Base-by-base conservation (phyloP, 495 filamentous ascomycete species). In the Aspergillus homomorphus region DNA sequence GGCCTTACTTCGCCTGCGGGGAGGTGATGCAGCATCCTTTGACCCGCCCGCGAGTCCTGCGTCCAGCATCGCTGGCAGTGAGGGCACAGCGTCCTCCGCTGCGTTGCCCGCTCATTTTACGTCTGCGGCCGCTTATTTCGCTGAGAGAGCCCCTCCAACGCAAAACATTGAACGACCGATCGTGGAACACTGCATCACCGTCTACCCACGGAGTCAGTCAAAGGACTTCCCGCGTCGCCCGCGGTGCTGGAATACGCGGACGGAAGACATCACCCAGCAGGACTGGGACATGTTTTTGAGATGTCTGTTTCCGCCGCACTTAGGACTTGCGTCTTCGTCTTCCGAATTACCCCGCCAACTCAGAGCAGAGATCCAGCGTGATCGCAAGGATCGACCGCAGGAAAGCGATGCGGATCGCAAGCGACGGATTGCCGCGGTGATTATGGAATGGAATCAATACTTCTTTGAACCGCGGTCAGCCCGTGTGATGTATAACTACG, bases 281-380 rank as follows among this genome's bases (percentile, higher is more conserved):
- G 80, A 83, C 63, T 83, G 80, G 80, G 73, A 78, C 51, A 75
- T 72, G 14, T 83, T 82, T 55, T 49, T 81, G 42, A 71, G 73
- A n/a, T 73, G 77, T 57, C 66, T 82, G 1, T 78, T 82, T 41
- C 73, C 77, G 1, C 63, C 74, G 14, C 67, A 77, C 48, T 61
- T 77, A 18, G 74, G 73, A 9, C 67, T 73, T 14, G 75, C 76
- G 16, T 72, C 76, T 4, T 62, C 71, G 8, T 77, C 73, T 1
- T 66, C 71, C 8, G 66, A 76, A 53, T 63, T 78, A 20, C 69
- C 73, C 9, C 74, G 73, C 0, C 77, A 77, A 54, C 28, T 73
- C 41, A 65, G 74, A 23, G 76, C 74, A 4, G 70, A 79, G 44
- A 74, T 75, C 18, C 64, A 72, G 57, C 70, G 75, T 38, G 73